Evolutionary conservation across 495 filamentous ascomycete species (phyloP).

Genomic region (Neurospora tetraspora): DNA sequence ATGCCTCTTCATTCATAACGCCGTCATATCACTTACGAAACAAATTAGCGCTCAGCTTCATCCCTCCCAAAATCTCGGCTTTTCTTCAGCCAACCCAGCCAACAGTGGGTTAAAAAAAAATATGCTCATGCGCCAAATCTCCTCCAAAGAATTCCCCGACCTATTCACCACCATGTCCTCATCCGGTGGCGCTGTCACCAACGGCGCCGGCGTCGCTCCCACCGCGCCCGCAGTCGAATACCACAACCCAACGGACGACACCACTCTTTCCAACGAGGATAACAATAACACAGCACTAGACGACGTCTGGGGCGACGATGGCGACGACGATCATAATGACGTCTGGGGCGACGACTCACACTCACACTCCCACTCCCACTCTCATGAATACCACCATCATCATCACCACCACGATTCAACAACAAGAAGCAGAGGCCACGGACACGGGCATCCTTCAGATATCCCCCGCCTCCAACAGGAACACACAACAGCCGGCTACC

Average conservation of each 20-base stretch:
- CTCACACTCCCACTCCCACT: not conserved
- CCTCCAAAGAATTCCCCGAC: constrained; percentile 10
- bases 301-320: constrained; percentile 20
- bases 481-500: constrained; percentile 82
- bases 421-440: not conserved
- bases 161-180: constrained; percentile 15
- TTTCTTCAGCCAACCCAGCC: not conserved
- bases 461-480: constrained; percentile 62
- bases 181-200: not conserved
- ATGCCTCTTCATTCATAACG: not conserved
- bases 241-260: not conserved
- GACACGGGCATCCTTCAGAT: constrained; percentile 44
- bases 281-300: constrained; percentile 7
- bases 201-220: not conserved
- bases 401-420: not conserved
- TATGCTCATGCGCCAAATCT: constrained; percentile 16
- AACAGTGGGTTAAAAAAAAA: not conserved
- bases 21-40: not conserved
- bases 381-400: not conserved
- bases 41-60: not conserved
- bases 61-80: not conserved
- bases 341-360: not conserved
- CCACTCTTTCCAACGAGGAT: not conserved
- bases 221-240: not conserved
- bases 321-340: not conserved